Evolutionary conservation across 306 rosid genomes (phyloP), one percentile per base, ranked within the genome.

Genomic region (Mimosa pudica): DNA sequence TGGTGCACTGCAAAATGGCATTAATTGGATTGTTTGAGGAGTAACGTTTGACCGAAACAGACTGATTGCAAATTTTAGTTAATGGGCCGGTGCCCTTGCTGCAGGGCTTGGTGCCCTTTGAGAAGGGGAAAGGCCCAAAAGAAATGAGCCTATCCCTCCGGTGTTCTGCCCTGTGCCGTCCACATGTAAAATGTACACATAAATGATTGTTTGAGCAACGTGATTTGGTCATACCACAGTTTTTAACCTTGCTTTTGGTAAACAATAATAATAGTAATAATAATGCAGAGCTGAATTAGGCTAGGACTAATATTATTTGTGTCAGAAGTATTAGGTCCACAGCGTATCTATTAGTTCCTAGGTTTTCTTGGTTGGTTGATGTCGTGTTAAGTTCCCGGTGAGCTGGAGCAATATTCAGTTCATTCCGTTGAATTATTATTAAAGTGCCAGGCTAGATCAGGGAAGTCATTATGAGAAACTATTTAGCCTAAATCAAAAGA

Each of bases 281-380:
- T 35, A 62, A 24, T 18, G 6, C 36, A 7, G 70, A 64, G 20
- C 20, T 64, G 70, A 64, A 64, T 63, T 12, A 63, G 44, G 18
- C 18, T 64, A 33, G 45, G 10, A 64, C 35, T 61, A 13, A 24
- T 60, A 24, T 4, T 24, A 24, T 58, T 12, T 11, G 8, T 11
- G n/a, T 33, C 68, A 63, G 70, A 64, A 64, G 20, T 64, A 64
- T 20, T 4, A 24, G 70, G 45, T 64, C 70, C 2, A 6, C 46
- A 64, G 7, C 46, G 13, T 35, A 12, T 12, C 70, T 35, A 64
- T 45, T 65, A 64, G 70, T 65, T 65, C 71, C 71, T 38, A 65
- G 24, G 71, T 65, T 36, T 38, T 16, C 71, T 65, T 14, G 71
- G 24, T 38, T 65, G 71, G 71, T 36, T 65, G 71, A 38, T 38